These are phyloP conservation scores for Allantophomopsis lycopodina DNA, from an alignment of 2,329 filamentous ascomycete species.

Conservation along the genomic window DNA sequence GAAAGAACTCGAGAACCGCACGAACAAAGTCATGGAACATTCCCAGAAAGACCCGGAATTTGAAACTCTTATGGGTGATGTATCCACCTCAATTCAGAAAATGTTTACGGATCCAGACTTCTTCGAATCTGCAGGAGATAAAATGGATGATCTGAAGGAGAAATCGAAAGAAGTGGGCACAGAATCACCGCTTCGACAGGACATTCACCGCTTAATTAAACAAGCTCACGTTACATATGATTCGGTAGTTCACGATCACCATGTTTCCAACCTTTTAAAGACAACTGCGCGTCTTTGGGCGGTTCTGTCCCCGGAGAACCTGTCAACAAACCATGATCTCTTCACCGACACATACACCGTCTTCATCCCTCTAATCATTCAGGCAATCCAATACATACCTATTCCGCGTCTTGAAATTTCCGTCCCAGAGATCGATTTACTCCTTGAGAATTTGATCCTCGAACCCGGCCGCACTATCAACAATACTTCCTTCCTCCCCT, in stretches of 20 bases:
- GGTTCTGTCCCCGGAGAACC: slow-evolving; percentile 53
- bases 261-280: slow-evolving; percentile 54
- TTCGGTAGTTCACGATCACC: slow-evolving; percentile 57
- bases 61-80: slow-evolving; percentile 59
- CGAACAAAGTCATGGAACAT: slow-evolving; percentile 60
- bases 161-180: slow-evolving; percentile 49
- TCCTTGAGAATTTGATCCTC: slow-evolving; percentile 82
- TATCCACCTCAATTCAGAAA: slow-evolving; percentile 63
- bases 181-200: slow-evolving; percentile 54
- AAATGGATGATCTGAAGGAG: slow-evolving; percentile 33
- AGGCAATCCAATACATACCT: slow-evolving; percentile 73
- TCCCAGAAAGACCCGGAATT: slow-evolving; percentile 70
- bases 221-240: slow-evolving; percentile 55
- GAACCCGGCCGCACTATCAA: slow-evolving; percentile 80
- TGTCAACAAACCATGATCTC: slow-evolving; percentile 55
- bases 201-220: slow-evolving; percentile 57
- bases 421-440: slow-evolving; percentile 67
- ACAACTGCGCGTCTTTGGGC: slow-evolving; percentile 54
- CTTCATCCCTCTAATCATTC: slow-evolving; percentile 65
- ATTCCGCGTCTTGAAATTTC: slow-evolving; percentile 85
- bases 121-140: slow-evolving; percentile 53
- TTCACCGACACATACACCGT: slow-evolving; percentile 65
- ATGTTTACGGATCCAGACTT: slow-evolving; percentile 79
- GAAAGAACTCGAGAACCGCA: slow-evolving; percentile 56
- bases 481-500: slow-evolving; percentile 78